phyloP scores from a whole-genome alignment of 2,329 filamentous ascomycete species.

The Penicillium digitatum region DNA sequence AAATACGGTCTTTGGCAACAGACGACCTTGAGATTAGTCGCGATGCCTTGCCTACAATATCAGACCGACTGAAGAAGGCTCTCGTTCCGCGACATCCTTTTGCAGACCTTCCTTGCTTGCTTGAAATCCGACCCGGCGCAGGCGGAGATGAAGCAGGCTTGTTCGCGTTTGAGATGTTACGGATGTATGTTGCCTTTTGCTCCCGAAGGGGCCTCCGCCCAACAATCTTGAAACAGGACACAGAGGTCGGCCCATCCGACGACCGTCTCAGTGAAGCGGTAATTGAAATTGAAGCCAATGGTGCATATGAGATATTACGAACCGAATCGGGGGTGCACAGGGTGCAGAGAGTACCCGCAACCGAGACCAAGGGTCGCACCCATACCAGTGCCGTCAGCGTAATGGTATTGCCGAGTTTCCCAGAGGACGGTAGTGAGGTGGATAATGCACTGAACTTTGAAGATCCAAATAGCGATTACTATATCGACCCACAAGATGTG shows the following conservation, averaged over 20 bases:
- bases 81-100: conserved; percentile 88
- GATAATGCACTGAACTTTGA: conserved; percentile 61
- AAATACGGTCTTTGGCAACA: conserved; percentile 56
- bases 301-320: conserved; percentile 76
- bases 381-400: conserved; percentile 92
- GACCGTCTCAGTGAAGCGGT: conserved; percentile 79
- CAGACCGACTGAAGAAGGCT: conserved; percentile 65
- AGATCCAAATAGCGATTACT: conserved; percentile 87
- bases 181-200: conserved; percentile 86
- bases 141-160: conserved; percentile 88
- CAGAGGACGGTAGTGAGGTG: conserved; percentile 50
- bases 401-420: conserved; percentile 83
- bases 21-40: conserved; percentile 69
- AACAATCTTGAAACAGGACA: conserved; percentile 74
- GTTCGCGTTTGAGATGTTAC: conserved; percentile 80
- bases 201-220: conserved; percentile 62
- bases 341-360: conserved; percentile 87
- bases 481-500: conserved; percentile 79
- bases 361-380: conserved; percentile 83
- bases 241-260: conserved; percentile 63
- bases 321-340: conserved; percentile 92
- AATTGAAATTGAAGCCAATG: conserved; percentile 71
- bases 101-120: conserved; percentile 78
- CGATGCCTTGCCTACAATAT: conserved; percentile 59
- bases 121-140: conserved; percentile 88